Evolutionary conservation across 1,284 basidiomycete species (phyloP), one percentile per base, ranked within the genome.

Genomic region (Schizophyllum amplum): DNA sequence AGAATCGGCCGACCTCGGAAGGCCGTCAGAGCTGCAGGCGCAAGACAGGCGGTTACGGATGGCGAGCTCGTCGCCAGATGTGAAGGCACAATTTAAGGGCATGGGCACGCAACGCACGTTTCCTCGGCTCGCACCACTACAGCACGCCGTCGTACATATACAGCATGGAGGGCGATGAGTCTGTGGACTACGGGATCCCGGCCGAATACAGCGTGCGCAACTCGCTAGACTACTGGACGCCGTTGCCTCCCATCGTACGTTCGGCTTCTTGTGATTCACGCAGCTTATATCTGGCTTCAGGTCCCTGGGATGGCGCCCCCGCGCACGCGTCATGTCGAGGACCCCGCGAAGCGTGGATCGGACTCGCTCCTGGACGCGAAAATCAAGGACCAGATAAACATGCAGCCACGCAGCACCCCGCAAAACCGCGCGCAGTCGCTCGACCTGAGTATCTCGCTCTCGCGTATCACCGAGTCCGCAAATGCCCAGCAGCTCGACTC

Each of bases 21-120:
- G 83, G 47, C 75, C 81, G 24, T 87, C 90, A 6, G 47, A 49
- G n/a, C 47, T 23, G 65, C 76, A 83, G 46, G 81, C 84, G 66
- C 82, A 83, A 15, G 90, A 92, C 67, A 81, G 90, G 55, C 77
- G 91, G 51, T 75, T 94, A 53, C 83, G 92, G 52, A 76, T 94
- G 58, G 91, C 91, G 9, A 91, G 86, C 62, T 93, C 92, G 7
- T 91, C 94, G 3, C 92, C 93, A 0, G 93, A 98, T 66, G 94
- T 98, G 59, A 98, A 98, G 72, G 94, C 95, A 0, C 71, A 98
- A 59, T 98, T 98, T 73, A 92, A 91, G 27, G 27, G 27, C 27
- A n/a, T 20, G 47, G 17, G 22, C 47, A 49, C 47, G 47, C 47
- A 7, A 20, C 47, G 47, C 47, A 23, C n/a, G 17, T 20, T n/a